Conservation (phyloP, 495 filamentous ascomycete species). For the Diplogelasinospora grovesii region DNA sequence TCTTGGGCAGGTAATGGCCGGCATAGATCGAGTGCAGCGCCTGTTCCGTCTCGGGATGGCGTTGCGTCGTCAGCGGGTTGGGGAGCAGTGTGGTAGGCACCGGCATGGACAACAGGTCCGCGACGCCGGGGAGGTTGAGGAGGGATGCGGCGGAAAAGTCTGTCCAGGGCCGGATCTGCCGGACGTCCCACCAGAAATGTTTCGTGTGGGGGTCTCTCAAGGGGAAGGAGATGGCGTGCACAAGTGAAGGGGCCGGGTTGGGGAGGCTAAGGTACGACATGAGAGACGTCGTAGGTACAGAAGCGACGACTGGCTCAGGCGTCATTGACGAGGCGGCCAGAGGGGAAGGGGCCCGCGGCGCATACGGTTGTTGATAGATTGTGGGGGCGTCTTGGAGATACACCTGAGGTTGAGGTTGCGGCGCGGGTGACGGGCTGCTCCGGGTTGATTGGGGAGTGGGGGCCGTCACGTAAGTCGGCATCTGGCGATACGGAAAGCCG, state of each 20-base stretch:
- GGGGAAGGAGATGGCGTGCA: conserved; percentile 68
- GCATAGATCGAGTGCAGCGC: conserved; percentile 63
- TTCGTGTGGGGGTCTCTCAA: conserved; percentile 62
- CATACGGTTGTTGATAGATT: conserved; percentile 36
- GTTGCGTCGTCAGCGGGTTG: conserved; percentile 43
- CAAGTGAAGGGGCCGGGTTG: conserved; percentile 75
- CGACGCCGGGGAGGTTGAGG: conserved; percentile 63
- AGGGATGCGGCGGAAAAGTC: conserved; percentile 69
- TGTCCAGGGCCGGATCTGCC: conserved; percentile 75
- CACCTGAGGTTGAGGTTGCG: conserved; percentile 24
- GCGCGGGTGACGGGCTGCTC: conserved; percentile 23
- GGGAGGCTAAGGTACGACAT: conserved; percentile 69
- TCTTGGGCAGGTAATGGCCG: conserved; percentile 65
- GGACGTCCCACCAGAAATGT: conserved; percentile 93
- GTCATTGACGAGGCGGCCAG: conserved; percentile 33
- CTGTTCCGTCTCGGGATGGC: conserved; percentile 66
- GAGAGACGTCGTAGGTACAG: conserved; percentile 65
- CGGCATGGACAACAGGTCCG: conserved; percentile 63
- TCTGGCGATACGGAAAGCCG: conserved; percentile 73
- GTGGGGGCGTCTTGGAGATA: too few species aligned
- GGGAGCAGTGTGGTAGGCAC: conserved; percentile 61
- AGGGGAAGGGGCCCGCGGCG: conserved; percentile 45
- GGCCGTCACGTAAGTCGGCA: conserved; percentile 56
- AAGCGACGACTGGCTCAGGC: too few species aligned
- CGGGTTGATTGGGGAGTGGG: too few species aligned